Conservation (phyloP, 352 stramenopile species). For the Phytophthora tubulina region DNA sequence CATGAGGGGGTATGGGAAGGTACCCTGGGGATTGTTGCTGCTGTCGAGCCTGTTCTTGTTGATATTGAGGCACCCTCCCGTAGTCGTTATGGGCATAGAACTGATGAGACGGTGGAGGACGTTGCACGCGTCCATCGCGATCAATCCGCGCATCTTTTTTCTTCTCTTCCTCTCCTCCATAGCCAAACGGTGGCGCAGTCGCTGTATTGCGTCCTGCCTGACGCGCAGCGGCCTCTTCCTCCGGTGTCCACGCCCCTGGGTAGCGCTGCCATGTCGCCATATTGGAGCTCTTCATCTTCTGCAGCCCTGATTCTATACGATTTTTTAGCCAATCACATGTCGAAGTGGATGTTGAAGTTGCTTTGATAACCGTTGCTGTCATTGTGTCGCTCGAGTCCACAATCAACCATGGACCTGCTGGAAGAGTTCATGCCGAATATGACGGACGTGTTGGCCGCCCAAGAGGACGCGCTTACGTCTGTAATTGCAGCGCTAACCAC, state of each 20-base stretch:
- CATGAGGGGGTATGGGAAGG: constrained; percentile 3
- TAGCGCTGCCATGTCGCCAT: constrained; percentile 37
- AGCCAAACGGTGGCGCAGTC: constrained; percentile 19
- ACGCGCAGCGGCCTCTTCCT: constrained; percentile 9
- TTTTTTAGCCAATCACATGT: constrained; percentile 8
- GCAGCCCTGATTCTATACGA: background rate
- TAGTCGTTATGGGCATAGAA: background rate
- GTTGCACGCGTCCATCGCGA: constrained; percentile 18
- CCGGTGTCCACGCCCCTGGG: constrained; percentile 7
- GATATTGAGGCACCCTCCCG: constrained; percentile 1
- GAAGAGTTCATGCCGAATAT: constrained; percentile 76
- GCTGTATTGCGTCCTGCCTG: background rate
- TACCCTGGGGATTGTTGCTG: constrained; percentile 11
- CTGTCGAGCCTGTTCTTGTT: constrained; percentile 18
- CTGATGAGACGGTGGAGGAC: constrained; percentile 2
- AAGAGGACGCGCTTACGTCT: constrained; percentile 68
- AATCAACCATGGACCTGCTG: constrained; percentile 57
- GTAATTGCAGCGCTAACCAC: constrained; percentile 60
- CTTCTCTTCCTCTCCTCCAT: constrained; percentile 12
- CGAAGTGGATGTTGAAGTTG: constrained; percentile 19
- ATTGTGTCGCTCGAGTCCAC: background rate
- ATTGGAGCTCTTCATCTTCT: background rate
- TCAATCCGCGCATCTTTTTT: background rate
- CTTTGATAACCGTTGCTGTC: constrained; percentile 5
- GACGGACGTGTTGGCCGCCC: constrained; percentile 63